Base-by-base conservation (phyloP, 495 filamentous ascomycete genomes). In the Xylaria palmicola region DNA sequence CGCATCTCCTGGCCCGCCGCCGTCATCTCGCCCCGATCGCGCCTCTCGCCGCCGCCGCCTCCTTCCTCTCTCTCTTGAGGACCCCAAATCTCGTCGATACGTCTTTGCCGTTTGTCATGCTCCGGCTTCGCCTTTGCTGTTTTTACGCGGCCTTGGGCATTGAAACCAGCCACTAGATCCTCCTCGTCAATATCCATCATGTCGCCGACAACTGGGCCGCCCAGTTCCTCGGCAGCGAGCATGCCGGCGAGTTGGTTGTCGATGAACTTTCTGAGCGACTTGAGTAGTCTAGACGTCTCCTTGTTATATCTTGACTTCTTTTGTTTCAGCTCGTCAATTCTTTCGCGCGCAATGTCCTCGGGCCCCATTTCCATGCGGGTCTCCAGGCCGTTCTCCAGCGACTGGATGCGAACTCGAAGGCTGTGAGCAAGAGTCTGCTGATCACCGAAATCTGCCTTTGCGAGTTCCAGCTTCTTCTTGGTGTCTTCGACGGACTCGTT, bases 161-260 rank as follows among this genome's bases (percentile, higher is more conserved):
- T 90, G 71, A 92, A 93, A 1, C 89, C 90, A 8, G 85, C 83
- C 55, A 85, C 84, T 44, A 91, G 74, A 40, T 80, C 76, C 10
- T 75, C 65, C 15, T 72, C 62, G 24, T 86, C 81, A 34, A 93
- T 78, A 12, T 88, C 85, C 56, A 86, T 72, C 43, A 85, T 74
- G 63, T 91, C 87, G 10, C 92, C 92, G 1, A 93, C 90, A 6
- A 91, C 86, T 0, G 92, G 92, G 0, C 92, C 92, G 5, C 92
- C 92, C 9, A 91, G 79, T 66, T 91, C 89, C 75, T 97, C 92
- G 0, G 90, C 90, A 13, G 91, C 91, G 30, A 97, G 77, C 90
- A 93, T 92, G 0, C 82, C 74, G 6, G 88, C 89, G 2, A 97
- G 82, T 41, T 88, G 81, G 15, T 86, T 77, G 57, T 88, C 83